A percentile compares a stretch with the other conserved stretches of the same genome.
These are phyloP conservation scores for Tilletia indica DNA, from an alignment of 1,284 basidiomycete species.

Conservation along the genomic window DNA sequence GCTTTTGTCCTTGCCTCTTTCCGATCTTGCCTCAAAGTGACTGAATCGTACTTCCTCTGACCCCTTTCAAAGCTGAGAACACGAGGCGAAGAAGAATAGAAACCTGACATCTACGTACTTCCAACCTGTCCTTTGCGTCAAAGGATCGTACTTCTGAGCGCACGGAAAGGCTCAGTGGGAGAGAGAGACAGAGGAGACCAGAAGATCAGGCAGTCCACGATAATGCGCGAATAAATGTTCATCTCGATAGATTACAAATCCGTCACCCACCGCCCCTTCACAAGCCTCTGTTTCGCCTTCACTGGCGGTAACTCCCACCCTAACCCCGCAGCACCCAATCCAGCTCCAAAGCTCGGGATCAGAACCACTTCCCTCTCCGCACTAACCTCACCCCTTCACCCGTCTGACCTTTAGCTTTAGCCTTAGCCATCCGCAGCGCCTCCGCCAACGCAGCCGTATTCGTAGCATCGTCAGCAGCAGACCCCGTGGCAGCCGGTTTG, in stretches of 20 bases:
- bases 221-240: not conserved
- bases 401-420: constrained; percentile 23
- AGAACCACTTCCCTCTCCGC: constrained; percentile 35
- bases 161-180: not conserved
- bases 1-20: constrained; percentile 36
- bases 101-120: not conserved
- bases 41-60: too few relatives aligned
- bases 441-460: constrained; percentile 23
- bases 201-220: not conserved
- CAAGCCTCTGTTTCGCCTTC: constrained; percentile 43
- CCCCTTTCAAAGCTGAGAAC: constrained; percentile 26
- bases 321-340: constrained; percentile 38
- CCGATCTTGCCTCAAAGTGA: too few relatives aligned
- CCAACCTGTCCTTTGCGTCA: not conserved
- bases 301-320: constrained; percentile 51
- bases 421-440: constrained; percentile 27
- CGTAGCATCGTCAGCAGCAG: constrained; percentile 21
- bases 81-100: constrained; percentile 27
- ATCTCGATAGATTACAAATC: constrained; percentile 15
- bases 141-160: too few relatives aligned
- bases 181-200: not conserved
- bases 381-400: not conserved
- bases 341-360: constrained; percentile 48
- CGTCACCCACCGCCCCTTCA: constrained; percentile 46
- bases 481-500: constrained; percentile 62